A percentile compares a stretch with the other conserved stretches of the same genome.
phyloP scores from a whole-genome alignment of 441 rosid genomes.

The Bocquillonia castaneifolia region DNA sequence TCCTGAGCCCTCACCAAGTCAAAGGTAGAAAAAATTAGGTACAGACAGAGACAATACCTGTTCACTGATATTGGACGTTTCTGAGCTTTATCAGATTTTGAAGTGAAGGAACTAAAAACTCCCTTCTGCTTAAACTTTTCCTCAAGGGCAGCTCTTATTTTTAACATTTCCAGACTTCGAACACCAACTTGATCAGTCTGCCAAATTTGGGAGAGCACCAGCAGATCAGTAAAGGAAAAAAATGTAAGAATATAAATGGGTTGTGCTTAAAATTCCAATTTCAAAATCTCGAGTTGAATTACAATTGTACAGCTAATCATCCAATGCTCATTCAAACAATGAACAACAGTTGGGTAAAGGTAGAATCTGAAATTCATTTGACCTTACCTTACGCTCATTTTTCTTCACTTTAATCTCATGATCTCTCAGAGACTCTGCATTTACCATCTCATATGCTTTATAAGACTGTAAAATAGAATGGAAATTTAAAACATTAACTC shows the following conservation, averaged over 20 bases:
- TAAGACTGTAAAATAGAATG: constrained; percentile 25
- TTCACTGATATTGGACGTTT: constrained; percentile 51
- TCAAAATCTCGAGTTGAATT: background rate
- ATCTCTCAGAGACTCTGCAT: constrained; percentile 28
- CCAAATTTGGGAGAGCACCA: constrained; percentile 19
- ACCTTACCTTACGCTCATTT: constrained; percentile 52
- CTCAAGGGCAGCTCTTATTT: constrained; percentile 75
- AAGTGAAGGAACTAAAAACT: constrained; percentile 36
- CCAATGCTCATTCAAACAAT: background rate
- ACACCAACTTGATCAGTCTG: constrained; percentile 56
- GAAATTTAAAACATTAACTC: background rate
- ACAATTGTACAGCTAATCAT: background rate
- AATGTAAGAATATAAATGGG: background rate
- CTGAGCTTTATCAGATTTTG: constrained; percentile 43
- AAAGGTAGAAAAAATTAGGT: constrained; percentile 13
- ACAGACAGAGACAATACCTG: constrained; percentile 35
- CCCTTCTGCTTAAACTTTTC: constrained; percentile 67
- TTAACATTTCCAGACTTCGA: constrained; percentile 73
- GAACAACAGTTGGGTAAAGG: background rate
- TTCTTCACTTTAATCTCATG: constrained; percentile 34
- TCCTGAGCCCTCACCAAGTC: constrained; percentile 21
- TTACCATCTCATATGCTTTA: constrained; percentile 24
- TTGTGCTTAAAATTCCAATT: background rate
- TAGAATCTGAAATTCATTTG: constrained; percentile 3
- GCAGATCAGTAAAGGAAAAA: background rate